Evolutionary conservation across 768 basidiomycete genomes (phyloP).

Genomic region (Steccherinum ochraceum): DNA sequence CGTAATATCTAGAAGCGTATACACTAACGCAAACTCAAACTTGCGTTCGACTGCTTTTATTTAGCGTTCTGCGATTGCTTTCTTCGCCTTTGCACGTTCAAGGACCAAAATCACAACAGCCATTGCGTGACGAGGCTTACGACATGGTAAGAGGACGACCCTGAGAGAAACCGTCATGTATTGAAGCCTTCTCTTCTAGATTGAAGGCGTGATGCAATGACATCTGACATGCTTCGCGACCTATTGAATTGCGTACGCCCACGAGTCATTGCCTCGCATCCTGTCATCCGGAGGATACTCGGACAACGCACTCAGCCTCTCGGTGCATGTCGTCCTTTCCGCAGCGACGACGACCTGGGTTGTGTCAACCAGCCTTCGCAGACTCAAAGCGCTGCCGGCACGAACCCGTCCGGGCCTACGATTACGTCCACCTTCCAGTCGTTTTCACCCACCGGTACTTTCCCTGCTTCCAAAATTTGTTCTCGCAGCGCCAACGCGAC

Average conservation of each 20-base stretch:
- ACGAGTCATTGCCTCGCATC: slow-evolving; percentile 1
- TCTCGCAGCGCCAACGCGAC: slow-evolving; percentile 63
- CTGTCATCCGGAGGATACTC: slow-evolving; percentile 7
- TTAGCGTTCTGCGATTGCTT: slow-evolving; percentile 35
- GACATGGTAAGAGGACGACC: slow-evolving; percentile 18
- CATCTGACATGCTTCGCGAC: background rate
- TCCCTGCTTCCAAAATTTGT: slow-evolving; percentile 46
- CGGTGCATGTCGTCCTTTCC: slow-evolving; percentile 3
- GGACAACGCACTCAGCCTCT: slow-evolving; percentile 6
- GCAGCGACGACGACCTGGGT: slow-evolving; percentile 1
- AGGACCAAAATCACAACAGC: slow-evolving; percentile 3
- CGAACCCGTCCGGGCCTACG: slow-evolving; percentile 40
- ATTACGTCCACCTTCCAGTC: slow-evolving; percentile 65
- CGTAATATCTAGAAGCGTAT: too few relatives aligned
- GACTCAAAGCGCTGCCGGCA: slow-evolving; percentile 6
- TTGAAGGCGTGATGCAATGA: slow-evolving; percentile 15
- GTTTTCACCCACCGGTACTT: slow-evolving; percentile 46
- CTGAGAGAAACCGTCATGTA: background rate
- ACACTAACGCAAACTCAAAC: too few relatives aligned
- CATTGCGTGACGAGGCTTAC: slow-evolving; percentile 19
- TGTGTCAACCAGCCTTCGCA: background rate
- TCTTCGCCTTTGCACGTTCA: slow-evolving; percentile 26
- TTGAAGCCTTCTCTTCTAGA: slow-evolving; percentile 7
- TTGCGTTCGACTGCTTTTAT: background rate
- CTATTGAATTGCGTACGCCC: background rate